Percentiles rank a stretch among this genome's conserved stretches.
Conservation (phyloP, 768 basidiomycete genomes). For the Phanerochaete sordida region DNA sequence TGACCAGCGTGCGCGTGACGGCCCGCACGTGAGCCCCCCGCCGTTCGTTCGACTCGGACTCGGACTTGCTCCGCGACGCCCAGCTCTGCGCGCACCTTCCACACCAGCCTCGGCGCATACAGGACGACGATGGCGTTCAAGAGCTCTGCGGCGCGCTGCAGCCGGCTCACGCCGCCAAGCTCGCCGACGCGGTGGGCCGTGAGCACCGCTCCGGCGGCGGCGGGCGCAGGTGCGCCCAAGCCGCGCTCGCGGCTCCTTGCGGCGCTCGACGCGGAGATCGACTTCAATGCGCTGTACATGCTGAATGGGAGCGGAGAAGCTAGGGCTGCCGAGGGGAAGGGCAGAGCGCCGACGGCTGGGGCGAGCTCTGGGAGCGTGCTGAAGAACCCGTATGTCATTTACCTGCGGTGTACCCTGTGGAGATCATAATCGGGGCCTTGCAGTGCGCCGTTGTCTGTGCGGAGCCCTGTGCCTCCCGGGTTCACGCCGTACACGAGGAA, state of each 20-base stretch:
- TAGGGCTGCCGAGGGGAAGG: too few relatives aligned
- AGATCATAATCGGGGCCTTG: too few relatives aligned
- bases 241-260: conserved; percentile 18
- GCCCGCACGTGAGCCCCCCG: too few relatives aligned
- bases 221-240: background rate
- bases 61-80: too few relatives aligned
- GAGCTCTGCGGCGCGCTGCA: conserved; percentile 6
- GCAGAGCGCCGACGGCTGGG: background rate
- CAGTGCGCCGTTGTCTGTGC: too few relatives aligned
- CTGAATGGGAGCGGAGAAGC: background rate
- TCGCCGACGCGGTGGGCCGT: conserved; percentile 9
- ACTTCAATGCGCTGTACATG: conserved; percentile 1
- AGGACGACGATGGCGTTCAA: conserved; percentile 10
- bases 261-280: conserved; percentile 18
- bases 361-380: background rate
- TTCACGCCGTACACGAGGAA: background rate
- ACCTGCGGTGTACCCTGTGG: too few relatives aligned
- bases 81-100: too few relatives aligned
- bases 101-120: background rate
- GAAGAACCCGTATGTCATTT: too few relatives aligned
- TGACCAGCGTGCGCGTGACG: too few relatives aligned
- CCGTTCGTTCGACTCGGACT: too few relatives aligned
- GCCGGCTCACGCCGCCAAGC: conserved; percentile 14
- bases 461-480: background rate
- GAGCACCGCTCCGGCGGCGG: background rate